phyloP scores from a whole-genome alignment of 495 filamentous ascomycete genomes.

The Penicillium robsamsonii region DNA sequence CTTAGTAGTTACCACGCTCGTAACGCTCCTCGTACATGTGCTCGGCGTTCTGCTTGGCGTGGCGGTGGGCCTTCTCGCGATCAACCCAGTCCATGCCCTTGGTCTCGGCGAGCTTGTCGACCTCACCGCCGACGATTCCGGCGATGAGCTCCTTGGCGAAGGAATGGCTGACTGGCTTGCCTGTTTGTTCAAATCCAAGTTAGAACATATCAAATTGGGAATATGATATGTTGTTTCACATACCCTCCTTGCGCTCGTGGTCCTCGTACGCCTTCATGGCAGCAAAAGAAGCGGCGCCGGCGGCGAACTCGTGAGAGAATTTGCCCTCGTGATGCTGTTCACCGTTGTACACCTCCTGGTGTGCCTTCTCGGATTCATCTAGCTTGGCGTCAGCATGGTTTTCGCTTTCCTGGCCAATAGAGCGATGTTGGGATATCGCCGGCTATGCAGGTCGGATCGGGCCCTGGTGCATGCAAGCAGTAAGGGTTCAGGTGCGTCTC shows the following conservation, averaged over 20 bases:
- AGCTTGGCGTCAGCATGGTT: conserved; percentile 9
- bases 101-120: conserved; percentile 77
- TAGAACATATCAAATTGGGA: background rate
- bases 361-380: conserved; percentile 54
- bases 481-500: conserved; percentile 1
- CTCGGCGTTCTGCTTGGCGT: conserved; percentile 65
- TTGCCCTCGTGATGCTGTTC: conserved; percentile 54
- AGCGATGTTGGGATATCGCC: background rate
- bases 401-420: background rate
- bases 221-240: conserved; percentile 8
- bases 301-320: conserved; percentile 70
- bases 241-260: conserved; percentile 69
- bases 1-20: conserved; percentile 37
- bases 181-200: conserved; percentile 33
- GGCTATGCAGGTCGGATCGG: conserved; percentile 10
- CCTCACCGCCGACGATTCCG: conserved; percentile 67
- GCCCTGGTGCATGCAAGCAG: conserved; percentile 8
- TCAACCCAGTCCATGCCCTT: conserved; percentile 73
- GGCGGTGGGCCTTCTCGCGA: conserved; percentile 63
- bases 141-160: conserved; percentile 77
- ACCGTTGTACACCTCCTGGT: conserved; percentile 58
- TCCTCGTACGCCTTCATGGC: conserved; percentile 81
- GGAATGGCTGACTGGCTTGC: conserved; percentile 66
- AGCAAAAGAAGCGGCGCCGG: conserved; percentile 74
- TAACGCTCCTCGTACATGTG: conserved; percentile 64